Evolutionary conservation across 805 yeast species (phyloP), one percentile per base, ranked within the genome.

Genomic region (Kregervanrija delftensis): DNA sequence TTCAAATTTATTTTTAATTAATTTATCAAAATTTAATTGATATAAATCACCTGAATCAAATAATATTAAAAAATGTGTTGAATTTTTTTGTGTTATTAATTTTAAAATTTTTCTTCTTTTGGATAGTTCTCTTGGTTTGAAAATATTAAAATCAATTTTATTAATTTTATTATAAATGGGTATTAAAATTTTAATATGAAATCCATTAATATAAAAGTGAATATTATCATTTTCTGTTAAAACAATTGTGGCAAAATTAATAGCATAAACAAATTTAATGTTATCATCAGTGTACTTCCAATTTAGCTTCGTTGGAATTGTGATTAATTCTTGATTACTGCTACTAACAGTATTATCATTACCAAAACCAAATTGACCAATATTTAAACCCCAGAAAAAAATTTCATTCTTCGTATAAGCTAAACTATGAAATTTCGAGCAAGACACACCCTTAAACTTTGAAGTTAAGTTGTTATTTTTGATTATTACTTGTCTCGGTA

Each of bases 321-420:
- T 11, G 37, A 9, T 14, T n/a, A 52, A 59, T 50, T 15, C 14
- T 13, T 35, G 35, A 6, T 4, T 13, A n/a, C 5, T 34, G 30
- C 11, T 14, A 11, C 36, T 37, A 12, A 9, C 6, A 5, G 13
- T 15, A 3, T 60, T 22, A 10, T 30, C 46, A 9, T 65, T 49
- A 5, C 67, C 50, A 39, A 75, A 64, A 2, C 91, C 91, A 81
- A 87, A 78, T 60, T 87, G 96, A 0, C 96, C 96, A 22, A 77
- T 63, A 56, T 87, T 85, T 13, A 81, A 65, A 3, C 96, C 96
- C 95, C 95, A 87, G 35, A 77, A 64, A 48, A 67, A 74, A 3
- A 83, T 48, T 6, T 72, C 71, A 34, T 66, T 56, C 4, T 61
- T 64, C 0, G 79, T 66, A 48, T 71, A 82, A 0, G 77, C 83